phyloP scores from a whole-genome alignment of 768 basidiomycete species.

The Vararia minispora region DNA sequence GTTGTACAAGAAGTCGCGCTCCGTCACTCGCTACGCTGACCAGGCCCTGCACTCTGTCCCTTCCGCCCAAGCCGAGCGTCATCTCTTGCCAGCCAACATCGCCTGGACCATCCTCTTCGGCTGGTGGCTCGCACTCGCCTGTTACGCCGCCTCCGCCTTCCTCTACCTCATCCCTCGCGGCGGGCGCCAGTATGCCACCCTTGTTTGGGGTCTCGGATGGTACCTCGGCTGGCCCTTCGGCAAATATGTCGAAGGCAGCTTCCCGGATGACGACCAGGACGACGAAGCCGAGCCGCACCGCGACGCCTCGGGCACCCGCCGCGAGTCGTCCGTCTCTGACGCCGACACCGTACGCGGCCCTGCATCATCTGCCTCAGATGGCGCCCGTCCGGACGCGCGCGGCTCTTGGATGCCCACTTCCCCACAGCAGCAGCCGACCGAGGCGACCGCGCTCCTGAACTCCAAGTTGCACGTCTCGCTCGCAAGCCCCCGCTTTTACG shows the following conservation, averaged over 20 bases:
- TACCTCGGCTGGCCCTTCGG: conserved; percentile 98
- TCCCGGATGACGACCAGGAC: conserved; percentile 21
- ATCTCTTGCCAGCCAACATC: conserved; percentile 88
- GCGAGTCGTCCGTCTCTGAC: conserved; percentile 19
- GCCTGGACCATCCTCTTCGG: conserved; percentile 88
- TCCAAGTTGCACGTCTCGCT: conserved; percentile 28
- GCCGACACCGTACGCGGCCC: conserved; percentile 26
- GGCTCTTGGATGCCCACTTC: conserved; percentile 41
- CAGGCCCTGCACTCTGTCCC: conserved; percentile 87
- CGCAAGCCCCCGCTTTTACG: conserved; percentile 51
- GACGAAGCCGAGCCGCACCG: conserved; percentile 29
- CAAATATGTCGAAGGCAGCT: conserved; percentile 89
- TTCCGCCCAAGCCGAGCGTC: conserved; percentile 86
- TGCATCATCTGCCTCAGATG: conserved; percentile 32
- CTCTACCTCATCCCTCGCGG: conserved; percentile 71
- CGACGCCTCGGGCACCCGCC: conserved; percentile 23
- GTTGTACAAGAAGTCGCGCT: conserved; percentile 93
- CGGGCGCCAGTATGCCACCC: conserved; percentile 71
- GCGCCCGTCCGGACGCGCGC: conserved; percentile 23
- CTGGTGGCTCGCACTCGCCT: conserved; percentile 80
- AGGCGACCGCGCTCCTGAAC: conserved; percentile 37
- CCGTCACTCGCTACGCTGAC: conserved; percentile 94
- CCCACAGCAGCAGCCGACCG: conserved; percentile 24
- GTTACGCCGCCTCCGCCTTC: conserved; percentile 53
- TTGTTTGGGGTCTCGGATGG: conserved; percentile 90